Percentiles rank a stretch among this genome's conserved stretches.
phyloP scores from a whole-genome alignment of 257 asterid species.

The Schizonepeta tenuifolia region DNA sequence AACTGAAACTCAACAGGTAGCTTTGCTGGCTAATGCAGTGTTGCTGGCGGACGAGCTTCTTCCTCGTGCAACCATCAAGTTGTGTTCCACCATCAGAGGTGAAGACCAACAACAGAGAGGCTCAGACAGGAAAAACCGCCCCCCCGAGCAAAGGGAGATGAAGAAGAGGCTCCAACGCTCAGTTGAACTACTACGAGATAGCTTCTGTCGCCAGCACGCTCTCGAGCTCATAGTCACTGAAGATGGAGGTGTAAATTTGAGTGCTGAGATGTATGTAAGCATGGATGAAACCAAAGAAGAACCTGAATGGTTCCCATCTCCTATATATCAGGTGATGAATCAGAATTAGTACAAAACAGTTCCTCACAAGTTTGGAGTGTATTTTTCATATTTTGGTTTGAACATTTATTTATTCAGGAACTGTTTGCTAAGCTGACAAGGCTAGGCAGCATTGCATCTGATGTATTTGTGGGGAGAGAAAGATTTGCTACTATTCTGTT shows the following conservation, averaged over 20 bases:
- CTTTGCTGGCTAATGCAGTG: conserved; percentile 78
- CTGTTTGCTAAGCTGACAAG: conserved; percentile 67
- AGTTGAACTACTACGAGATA: conserved; percentile 86
- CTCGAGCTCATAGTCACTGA: conserved; percentile 84
- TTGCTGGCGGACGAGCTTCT: conserved; percentile 79
- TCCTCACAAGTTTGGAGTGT: not conserved
- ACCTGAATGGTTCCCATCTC: conserved; percentile 96
- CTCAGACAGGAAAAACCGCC: conserved; percentile 52
- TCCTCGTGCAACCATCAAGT: conserved; percentile 72
- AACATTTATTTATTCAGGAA: conserved; percentile 48
- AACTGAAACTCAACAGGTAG: conserved; percentile 67
- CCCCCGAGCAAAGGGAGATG: conserved; percentile 79
- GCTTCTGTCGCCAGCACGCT: conserved; percentile 89
- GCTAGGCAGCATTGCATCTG: conserved; percentile 68
- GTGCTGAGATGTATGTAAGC: conserved; percentile 75
- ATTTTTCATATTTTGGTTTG: conserved; percentile 5
- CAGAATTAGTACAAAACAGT: too few relatives aligned
- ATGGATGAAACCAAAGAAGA: conserved; percentile 64
- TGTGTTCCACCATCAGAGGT: conserved; percentile 43
- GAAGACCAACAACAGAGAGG: conserved; percentile 52
- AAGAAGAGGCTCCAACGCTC: conserved; percentile 69
- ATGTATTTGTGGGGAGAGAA: conserved; percentile 82
- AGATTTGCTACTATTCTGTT: too few relatives aligned
- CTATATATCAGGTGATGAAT: conserved; percentile 68
- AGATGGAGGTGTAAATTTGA: conserved; percentile 77